Percentiles rank a stretch among this genome's conserved stretches.
Conservation (phyloP, 331 rosid species). For the Quercus phellos region DNA sequence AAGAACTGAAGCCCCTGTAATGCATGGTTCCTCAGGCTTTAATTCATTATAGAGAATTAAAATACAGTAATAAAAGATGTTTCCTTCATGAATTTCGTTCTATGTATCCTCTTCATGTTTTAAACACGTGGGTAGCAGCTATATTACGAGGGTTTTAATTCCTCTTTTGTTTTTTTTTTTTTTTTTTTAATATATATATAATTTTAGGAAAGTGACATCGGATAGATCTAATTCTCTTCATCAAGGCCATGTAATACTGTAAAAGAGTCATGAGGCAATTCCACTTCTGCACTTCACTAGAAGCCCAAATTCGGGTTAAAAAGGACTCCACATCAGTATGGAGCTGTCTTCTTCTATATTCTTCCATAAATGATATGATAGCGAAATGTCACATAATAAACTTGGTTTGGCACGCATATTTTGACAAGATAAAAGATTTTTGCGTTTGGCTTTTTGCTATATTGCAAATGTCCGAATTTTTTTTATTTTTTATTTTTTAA, state of each 20-base stretch:
- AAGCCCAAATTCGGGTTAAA: neutral
- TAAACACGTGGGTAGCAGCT: neutral
- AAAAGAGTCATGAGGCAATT: neutral
- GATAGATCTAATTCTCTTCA: neutral
- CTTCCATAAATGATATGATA: neutral
- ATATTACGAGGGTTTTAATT: neutral
- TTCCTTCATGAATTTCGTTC: slow-evolving; percentile 12
- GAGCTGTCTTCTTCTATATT: neutral
- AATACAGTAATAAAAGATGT: slow-evolving; percentile 19
- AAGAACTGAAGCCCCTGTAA: neutral
- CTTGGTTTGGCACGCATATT: neutral
- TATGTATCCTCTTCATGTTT: neutral
- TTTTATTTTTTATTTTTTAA: neutral
- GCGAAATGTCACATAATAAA: neutral
- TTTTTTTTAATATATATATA: too few relatives aligned
- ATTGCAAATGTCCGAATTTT: neutral
- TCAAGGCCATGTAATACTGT: neutral
- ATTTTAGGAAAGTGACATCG: too few relatives aligned
- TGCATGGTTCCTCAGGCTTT: slow-evolving; percentile 15
- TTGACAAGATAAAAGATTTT: neutral
- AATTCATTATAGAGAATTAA: slow-evolving; percentile 1
- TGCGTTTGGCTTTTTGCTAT: neutral
- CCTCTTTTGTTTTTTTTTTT: neutral
- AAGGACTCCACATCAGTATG: neutral
- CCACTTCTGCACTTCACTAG: neutral